phyloP scores from a whole-genome alignment of 495 filamentous ascomycete genomes.

The Lichina pygmaea region DNA sequence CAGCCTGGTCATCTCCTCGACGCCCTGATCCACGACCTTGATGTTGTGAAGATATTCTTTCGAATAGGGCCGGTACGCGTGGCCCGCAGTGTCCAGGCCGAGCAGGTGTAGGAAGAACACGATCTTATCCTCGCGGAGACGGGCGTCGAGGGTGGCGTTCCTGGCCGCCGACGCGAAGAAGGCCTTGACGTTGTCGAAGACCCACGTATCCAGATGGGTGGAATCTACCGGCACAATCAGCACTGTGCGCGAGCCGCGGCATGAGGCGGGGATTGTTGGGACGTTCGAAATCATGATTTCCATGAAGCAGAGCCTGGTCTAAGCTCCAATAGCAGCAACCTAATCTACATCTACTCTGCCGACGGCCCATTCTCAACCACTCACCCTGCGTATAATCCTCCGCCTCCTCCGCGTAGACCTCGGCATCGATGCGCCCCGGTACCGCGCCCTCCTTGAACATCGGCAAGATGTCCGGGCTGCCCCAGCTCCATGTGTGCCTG shows the following conservation, averaged over 20 bases:
- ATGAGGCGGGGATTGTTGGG: not conserved
- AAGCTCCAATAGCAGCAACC: too few species aligned
- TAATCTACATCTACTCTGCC: too few species aligned
- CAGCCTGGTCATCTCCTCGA: conserved; percentile 53
- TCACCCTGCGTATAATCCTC: conserved; percentile 57
- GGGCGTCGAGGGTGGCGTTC: conserved; percentile 49
- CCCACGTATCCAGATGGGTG: conserved; percentile 65
- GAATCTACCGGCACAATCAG: conserved; percentile 25
- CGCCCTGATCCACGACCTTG: conserved; percentile 74
- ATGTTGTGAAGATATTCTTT: conserved; percentile 89
- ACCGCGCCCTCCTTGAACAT: conserved; percentile 93
- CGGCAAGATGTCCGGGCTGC: conserved; percentile 84
- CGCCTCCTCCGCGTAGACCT: conserved; percentile 54
- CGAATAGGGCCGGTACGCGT: conserved; percentile 72
- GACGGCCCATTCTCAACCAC: not conserved
- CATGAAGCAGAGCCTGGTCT: not conserved
- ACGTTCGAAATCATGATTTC: not conserved
- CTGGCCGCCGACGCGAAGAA: conserved; percentile 54
- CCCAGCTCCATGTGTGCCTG: conserved; percentile 96
- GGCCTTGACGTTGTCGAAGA: conserved; percentile 77
- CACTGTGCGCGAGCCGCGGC: not conserved
- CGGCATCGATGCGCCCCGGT: conserved; percentile 63
- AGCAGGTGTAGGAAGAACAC: conserved; percentile 95
- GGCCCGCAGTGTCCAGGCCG: conserved; percentile 85
- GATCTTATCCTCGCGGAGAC: conserved; percentile 55